Conservation (phyloP, 2,329 filamentous ascomycete species). For the Calonectria pteridis region DNA sequence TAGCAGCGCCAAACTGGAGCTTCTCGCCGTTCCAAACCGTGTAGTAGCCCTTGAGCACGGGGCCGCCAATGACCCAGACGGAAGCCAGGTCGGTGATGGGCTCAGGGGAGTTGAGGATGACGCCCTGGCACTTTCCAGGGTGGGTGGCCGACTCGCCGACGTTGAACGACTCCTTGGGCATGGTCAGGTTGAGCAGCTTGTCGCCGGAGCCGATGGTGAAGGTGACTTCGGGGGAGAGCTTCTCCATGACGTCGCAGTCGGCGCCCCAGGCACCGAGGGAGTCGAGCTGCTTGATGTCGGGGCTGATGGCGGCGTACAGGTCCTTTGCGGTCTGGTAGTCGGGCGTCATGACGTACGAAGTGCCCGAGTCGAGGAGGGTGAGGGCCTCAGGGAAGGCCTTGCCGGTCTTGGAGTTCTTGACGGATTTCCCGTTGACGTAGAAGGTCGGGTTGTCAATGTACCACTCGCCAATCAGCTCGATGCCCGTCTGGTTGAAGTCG, state of each 20-base stretch:
- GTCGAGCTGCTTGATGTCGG: constrained; percentile 47
- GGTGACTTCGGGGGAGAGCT: constrained; percentile 43
- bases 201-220: constrained; percentile 45
- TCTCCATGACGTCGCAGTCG: constrained; percentile 46
- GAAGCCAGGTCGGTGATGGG: constrained; percentile 29
- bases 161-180: constrained; percentile 48
- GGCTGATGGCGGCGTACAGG: constrained; percentile 48
- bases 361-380: constrained; percentile 49
- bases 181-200: constrained; percentile 42
- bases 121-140: constrained; percentile 46
- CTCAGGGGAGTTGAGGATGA: constrained; percentile 43
- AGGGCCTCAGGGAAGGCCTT: constrained; percentile 26
- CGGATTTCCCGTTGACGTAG: constrained; percentile 38
- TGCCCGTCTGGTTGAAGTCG: constrained; percentile 37
- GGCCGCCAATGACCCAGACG: constrained; percentile 49
- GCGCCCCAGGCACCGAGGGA: constrained; percentile 50
- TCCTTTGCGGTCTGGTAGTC: constrained; percentile 44
- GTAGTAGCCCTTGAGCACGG: constrained; percentile 51
- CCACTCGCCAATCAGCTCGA: constrained; percentile 34
- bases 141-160: constrained; percentile 46
- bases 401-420: constrained; percentile 32
- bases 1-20: constrained; percentile 42
- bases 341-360: constrained; percentile 48
- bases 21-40: constrained; percentile 50
- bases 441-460: constrained; percentile 44